Conservation (phyloP, 2,329 filamentous ascomycete species). For the Colletotrichum somersetense region DNA sequence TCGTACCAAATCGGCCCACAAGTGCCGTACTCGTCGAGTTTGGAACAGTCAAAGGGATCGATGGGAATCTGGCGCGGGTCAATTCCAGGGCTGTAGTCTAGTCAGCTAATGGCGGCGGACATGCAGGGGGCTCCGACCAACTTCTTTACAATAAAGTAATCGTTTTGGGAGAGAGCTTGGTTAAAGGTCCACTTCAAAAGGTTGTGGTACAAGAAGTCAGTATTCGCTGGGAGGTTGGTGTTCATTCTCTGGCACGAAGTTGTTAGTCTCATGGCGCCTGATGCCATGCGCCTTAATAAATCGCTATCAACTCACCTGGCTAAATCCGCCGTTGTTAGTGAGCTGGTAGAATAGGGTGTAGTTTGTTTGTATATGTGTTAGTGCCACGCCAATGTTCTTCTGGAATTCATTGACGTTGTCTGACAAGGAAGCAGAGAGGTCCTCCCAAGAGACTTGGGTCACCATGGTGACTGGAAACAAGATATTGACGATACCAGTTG, state of each 20-base stretch:
- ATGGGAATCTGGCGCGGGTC: constrained; percentile 26
- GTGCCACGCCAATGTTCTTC: constrained; percentile 14
- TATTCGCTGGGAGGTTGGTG: constrained; percentile 16
- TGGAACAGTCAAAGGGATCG: constrained; percentile 13
- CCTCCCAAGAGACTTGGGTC: constrained; percentile 15
- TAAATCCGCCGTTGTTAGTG: constrained; percentile 5
- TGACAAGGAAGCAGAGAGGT: neutral
- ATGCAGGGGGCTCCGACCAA: neutral
- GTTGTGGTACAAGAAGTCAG: constrained; percentile 28
- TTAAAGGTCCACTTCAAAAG: constrained; percentile 18
- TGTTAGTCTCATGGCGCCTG: neutral
- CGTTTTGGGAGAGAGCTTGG: constrained; percentile 10
- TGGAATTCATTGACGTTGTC: constrained; percentile 22
- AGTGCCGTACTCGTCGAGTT: neutral
- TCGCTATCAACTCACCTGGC: constrained; percentile 7
- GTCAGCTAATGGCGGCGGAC: neutral
- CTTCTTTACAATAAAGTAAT: constrained; percentile 31
- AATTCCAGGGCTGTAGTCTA: neutral
- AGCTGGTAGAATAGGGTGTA: constrained; percentile 10
- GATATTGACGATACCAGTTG: constrained; percentile 1
- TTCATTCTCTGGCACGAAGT: neutral
- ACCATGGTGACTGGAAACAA: constrained; percentile 1
- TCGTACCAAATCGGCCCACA: constrained; percentile 35
- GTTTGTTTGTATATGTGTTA: constrained; percentile 27
- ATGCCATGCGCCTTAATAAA: too few relatives aligned